Base-by-base conservation (phyloP, 2,329 filamentous ascomycete genomes). In the Tolypocladium amazonense region DNA sequence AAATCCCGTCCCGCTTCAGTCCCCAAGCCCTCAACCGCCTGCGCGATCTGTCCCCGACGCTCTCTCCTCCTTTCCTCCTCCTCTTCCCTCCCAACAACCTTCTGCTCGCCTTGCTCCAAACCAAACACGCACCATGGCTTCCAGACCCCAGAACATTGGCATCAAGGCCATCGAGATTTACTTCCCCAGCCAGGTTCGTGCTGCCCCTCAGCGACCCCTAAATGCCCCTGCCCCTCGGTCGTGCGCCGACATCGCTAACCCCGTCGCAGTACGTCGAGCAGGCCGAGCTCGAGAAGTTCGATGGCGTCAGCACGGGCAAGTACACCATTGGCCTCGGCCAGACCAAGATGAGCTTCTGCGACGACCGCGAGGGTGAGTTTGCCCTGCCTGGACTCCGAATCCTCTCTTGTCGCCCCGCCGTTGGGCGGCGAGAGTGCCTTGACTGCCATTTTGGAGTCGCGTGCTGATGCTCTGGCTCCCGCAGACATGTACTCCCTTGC, bases 81-180 rank as follows among this genome's bases (percentile, higher is more conserved):
- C 25, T 30, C 25, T 33, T 25, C n/a, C n/a, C 43, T 15, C 30
- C 50, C 50, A 53, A 35, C 50, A 33, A 35, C 50, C 30, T 20
- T 12, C 50, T 23, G 30, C 30, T 14, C 30, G 9, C 23, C 30
- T 30, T 35, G 30, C 50, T 33, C 50, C 9, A 23, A 53, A 23
- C 1, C 30, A 27, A 35, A 30, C 50, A 23, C 50, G 30, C 50
- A 53, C 30, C 61, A 92, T 92, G 88, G 83, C 88, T 72, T 74
- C 86, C 68, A 87, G 88, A 77, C 88, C 90, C 65, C 86, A 92
- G 76, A 93, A 93, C 79, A 88, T 94, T 76, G 90, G 90, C 83
- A 92, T 94, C 74, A 93, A 94, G 81, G 90, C 89, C 88, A 90
- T 94, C 76, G 90, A 94, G 75, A 85, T 94, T 72, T 94, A 94